A percentile compares a stretch with the other conserved stretches of the same genome.
Evolutionary conservation across 176 grass and related monocot genomes (phyloP).

Genomic region (Guadua angustifolia): DNA sequence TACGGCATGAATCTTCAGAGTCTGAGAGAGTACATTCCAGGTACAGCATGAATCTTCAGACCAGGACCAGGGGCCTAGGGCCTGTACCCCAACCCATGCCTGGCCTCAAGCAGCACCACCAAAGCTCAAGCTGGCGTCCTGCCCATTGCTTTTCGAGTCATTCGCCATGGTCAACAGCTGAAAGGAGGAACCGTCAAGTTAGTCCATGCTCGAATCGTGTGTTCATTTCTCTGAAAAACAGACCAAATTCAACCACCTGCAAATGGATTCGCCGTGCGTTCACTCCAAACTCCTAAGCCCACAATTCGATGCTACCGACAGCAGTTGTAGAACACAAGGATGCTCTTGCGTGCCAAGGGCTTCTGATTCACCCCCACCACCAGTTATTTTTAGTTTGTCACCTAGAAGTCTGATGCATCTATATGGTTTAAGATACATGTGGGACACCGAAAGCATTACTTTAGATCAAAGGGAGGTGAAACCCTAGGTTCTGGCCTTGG

Average conservation of each 20-base stretch:
- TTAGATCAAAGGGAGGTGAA: conserved; percentile 40
- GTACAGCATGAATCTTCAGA: conserved; percentile 35
- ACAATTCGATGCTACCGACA: conserved; percentile 41
- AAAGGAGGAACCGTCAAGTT: conserved; percentile 39
- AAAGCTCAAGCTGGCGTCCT: conserved; percentile 38
- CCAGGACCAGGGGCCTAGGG: not conserved
- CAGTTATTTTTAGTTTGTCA: conserved; percentile 1
- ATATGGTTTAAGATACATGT: conserved; percentile 45
- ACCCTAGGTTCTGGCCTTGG: conserved; percentile 47
- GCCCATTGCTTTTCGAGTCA: no score
- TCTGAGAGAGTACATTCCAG: conserved; percentile 39
- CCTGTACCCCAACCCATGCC: not conserved
- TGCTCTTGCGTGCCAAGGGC: conserved; percentile 33
- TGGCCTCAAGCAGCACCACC: conserved; percentile 1
- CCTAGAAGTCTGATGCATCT: conserved; percentile 35
- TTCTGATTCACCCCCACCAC: conserved; percentile 19
- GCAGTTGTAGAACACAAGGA: conserved; percentile 17
- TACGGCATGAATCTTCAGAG: no score
- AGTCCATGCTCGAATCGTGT: conserved; percentile 21
- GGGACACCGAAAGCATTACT: conserved; percentile 20
- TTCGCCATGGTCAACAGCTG: conserved; percentile 26
- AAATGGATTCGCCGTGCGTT: not conserved
- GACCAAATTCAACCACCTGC: conserved; percentile 40
- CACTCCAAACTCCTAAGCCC: not conserved
- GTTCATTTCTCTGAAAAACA: not conserved